Conservation (phyloP, 2,329 filamentous ascomycete genomes). For the Epichloe uncinata region DNA sequence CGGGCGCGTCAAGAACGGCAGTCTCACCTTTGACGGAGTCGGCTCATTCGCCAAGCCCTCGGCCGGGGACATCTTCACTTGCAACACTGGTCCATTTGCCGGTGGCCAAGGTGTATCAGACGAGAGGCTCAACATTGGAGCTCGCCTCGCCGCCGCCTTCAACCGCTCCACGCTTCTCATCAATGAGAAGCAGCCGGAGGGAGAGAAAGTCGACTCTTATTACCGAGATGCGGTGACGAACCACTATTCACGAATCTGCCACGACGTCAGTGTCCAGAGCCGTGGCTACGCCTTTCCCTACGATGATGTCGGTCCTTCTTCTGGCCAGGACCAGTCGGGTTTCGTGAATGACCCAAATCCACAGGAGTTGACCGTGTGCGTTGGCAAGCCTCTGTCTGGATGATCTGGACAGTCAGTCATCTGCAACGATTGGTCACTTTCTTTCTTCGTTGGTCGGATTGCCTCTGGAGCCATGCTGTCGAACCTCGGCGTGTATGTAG, state of each 20-base stretch:
- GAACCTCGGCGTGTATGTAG: not conserved
- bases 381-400: conserved; percentile 29
- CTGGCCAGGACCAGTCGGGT: conserved; percentile 46
- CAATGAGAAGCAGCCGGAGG: conserved; percentile 37
- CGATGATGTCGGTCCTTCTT: conserved; percentile 49
- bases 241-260: conserved; percentile 53
- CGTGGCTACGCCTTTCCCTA: conserved; percentile 60
- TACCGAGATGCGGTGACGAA: conserved; percentile 45
- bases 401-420: not conserved
- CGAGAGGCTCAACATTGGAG: conserved; percentile 49
- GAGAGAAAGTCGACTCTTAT: conserved; percentile 34
- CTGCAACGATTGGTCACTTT: not conserved
- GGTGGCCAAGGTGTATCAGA: conserved; percentile 26
- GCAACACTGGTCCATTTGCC: conserved; percentile 44
- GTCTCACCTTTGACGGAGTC: conserved; percentile 28
- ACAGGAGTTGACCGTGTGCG: conserved; percentile 38
- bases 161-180: conserved; percentile 57
- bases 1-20: conserved; percentile 25
- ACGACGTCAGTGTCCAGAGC: conserved; percentile 43
- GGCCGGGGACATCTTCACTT: conserved; percentile 37
- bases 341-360: conserved; percentile 45
- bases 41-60: conserved; percentile 35
- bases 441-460: not conserved
- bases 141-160: conserved; percentile 62
- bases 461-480: not conserved